These are phyloP conservation scores for Metschnikowia matae DNA, from an alignment of 805 yeast species.

Conservation along the genomic window DNA sequence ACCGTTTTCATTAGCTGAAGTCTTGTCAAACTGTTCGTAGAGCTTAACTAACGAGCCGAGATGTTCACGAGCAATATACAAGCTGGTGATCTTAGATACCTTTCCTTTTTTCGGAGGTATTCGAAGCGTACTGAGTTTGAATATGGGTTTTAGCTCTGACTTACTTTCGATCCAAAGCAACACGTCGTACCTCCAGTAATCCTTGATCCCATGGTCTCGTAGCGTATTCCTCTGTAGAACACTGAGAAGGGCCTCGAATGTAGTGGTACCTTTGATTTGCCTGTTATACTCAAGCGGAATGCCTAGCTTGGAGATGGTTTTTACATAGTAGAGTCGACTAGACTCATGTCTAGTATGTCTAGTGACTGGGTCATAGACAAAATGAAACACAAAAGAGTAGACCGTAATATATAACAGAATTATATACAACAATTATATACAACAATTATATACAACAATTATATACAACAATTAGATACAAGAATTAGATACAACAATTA, in stretches of 20 bases:
- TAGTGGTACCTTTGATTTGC: constrained; percentile 16
- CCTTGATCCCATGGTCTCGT: constrained; percentile 4
- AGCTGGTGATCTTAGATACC: constrained; percentile 15
- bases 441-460: too few relatives aligned
- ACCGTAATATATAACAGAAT: too few relatives aligned
- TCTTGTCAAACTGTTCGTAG: constrained; percentile 30
- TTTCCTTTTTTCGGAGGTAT: constrained; percentile 24
- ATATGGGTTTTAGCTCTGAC: constrained; percentile 35
- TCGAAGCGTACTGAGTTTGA: constrained; percentile 37
- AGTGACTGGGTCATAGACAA: constrained; percentile 18
- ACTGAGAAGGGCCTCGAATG: constrained; percentile 8
- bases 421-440: too few relatives aligned
- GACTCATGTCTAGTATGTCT: constrained; percentile 20
- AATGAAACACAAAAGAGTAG: too few relatives aligned
- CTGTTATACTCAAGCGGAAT: constrained; percentile 22
- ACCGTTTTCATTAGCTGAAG: background rate
- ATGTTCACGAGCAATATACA: constrained; percentile 20
- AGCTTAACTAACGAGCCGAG: constrained; percentile 19
- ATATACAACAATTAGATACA: too few relatives aligned
- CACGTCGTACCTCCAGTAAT: constrained; percentile 14
- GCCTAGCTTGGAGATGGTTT: constrained; percentile 26
- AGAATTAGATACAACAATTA: too few relatives aligned
- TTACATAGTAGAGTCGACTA: constrained; percentile 27
- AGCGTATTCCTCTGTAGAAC: constrained; percentile 6
- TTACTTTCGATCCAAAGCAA: constrained; percentile 40